phyloP scores from a whole-genome alignment of 345 rosid genomes.

The Acer saccharum region DNA sequence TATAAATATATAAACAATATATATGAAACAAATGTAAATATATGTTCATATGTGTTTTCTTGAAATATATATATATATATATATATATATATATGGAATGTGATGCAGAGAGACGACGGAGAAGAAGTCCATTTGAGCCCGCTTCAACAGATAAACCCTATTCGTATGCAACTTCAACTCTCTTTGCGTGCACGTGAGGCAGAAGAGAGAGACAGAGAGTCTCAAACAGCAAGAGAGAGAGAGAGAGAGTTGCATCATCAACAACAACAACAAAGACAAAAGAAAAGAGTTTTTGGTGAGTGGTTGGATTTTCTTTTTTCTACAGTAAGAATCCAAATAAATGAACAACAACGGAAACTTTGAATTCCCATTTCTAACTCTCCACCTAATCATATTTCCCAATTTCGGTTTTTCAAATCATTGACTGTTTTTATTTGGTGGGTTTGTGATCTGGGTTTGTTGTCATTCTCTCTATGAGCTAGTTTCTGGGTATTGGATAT shows the following conservation, averaged over 20 bases:
- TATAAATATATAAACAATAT: too few species aligned
- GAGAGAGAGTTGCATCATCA: background rate
- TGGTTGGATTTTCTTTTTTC: slow-evolving; percentile 29
- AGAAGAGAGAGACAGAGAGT: background rate
- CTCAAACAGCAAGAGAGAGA: too few species aligned
- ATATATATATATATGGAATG: background rate
- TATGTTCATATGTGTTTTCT: too few species aligned
- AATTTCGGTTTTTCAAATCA: background rate
- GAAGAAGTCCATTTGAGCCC: slow-evolving; percentile 23
- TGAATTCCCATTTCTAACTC: background rate
- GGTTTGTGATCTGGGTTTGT: slow-evolving; percentile 2
- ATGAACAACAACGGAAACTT: slow-evolving; percentile 7
- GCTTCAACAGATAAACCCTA: slow-evolving; percentile 41
- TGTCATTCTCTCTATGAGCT: slow-evolving; percentile 3
- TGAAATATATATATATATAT: too few species aligned
- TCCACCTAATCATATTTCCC: background rate
- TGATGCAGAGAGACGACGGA: background rate
- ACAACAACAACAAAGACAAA: background rate
- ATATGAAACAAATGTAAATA: too few species aligned
- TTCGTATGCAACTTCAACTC: slow-evolving; percentile 31
- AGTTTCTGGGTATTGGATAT: slow-evolving; percentile 5
- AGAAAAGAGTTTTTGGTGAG: background rate
- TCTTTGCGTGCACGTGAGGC: slow-evolving; percentile 9
- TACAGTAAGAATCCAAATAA: slow-evolving; percentile 11
- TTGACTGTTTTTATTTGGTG: slow-evolving; percentile 1